Conservation (phyloP, 2,329 filamentous ascomycete genomes). For the Paramyrothecium sp. region DNA sequence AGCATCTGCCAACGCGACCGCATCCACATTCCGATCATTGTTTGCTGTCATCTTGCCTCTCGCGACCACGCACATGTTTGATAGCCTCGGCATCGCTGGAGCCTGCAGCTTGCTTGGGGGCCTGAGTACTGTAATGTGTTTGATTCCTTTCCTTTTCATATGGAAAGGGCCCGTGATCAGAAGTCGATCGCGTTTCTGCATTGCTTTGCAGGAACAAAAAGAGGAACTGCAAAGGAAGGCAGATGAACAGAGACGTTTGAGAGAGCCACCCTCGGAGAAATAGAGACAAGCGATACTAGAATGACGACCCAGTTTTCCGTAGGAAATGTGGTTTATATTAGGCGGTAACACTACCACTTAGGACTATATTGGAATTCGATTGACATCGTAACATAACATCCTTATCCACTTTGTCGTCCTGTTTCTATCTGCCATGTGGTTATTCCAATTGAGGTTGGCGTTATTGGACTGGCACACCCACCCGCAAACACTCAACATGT, state of each 20-base stretch:
- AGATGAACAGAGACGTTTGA: slow-evolving; percentile 30
- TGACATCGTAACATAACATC: no score
- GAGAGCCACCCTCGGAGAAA: slow-evolving; percentile 20
- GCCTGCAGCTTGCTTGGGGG: slow-evolving; percentile 53
- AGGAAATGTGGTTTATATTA: no score
- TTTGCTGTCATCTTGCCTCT: slow-evolving; percentile 74
- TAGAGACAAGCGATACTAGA: slow-evolving; percentile 3
- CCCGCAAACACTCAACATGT: no score
- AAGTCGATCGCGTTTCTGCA: slow-evolving; percentile 59
- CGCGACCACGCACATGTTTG: slow-evolving; percentile 50
- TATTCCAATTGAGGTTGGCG: no score
- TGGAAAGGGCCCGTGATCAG: slow-evolving; percentile 56
- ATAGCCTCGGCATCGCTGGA: slow-evolving; percentile 42
- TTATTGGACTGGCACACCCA: no score
- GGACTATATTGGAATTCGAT: no score
- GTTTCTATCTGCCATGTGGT: no score
- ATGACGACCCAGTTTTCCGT: no score
- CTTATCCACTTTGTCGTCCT: no score
- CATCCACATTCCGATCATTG: slow-evolving; percentile 89
- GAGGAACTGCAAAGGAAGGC: slow-evolving; percentile 40
- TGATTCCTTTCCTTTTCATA: slow-evolving; percentile 51
- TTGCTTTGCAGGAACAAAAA: slow-evolving; percentile 53
- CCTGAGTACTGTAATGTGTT: slow-evolving; percentile 47
- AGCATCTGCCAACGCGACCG: slow-evolving; percentile 76
- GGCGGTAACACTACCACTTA: no score